A percentile compares a stretch with the other conserved stretches of the same genome.
These are phyloP conservation scores for Candida ortonii DNA, from an alignment of 805 yeast genomes.

Conservation along the genomic window DNA sequence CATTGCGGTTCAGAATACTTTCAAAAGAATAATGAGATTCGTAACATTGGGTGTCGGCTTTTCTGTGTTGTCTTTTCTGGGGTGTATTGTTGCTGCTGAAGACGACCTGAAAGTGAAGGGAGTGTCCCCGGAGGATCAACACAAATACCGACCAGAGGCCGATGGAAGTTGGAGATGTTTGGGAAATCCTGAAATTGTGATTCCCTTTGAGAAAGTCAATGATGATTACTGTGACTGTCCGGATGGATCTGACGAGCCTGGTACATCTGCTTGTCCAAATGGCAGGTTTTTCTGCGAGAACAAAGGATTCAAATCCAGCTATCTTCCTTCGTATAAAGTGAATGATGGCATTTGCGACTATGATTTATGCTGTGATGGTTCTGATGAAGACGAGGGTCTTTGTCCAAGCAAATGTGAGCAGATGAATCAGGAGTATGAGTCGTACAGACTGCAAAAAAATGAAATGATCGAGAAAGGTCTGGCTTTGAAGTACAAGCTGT, in stretches of 20 bases:
- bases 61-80: conserved; percentile 1
- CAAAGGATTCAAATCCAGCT: conserved; percentile 61
- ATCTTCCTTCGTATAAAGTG: conserved; percentile 64
- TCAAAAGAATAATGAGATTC: no score
- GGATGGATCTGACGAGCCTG: conserved; percentile 97
- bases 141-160: conserved; percentile 48
- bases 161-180: conserved; percentile 70
- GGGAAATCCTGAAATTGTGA: conserved; percentile 56
- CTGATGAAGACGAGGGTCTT: conserved; percentile 63
- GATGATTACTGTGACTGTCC: conserved; percentile 96
- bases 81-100: conserved; percentile 3
- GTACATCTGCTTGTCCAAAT: conserved; percentile 75
- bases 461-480: conserved; percentile 34
- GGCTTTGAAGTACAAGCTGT: conserved; percentile 31
- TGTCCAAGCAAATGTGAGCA: conserved; percentile 60
- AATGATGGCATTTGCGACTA: conserved; percentile 93
- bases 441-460: conserved; percentile 15
- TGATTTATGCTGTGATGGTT: conserved; percentile 88
- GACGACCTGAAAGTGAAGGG: conserved; percentile 27
- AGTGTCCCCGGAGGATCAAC: conserved; percentile 37
- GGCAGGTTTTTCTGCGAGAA: conserved; percentile 71
- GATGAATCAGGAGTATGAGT: conserved; percentile 41
- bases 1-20: no score
- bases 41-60: no score
- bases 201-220: conserved; percentile 64